Base-by-base conservation (phyloP, 78 protist genomes). In the Tieghemostelium lacteum region DNA sequence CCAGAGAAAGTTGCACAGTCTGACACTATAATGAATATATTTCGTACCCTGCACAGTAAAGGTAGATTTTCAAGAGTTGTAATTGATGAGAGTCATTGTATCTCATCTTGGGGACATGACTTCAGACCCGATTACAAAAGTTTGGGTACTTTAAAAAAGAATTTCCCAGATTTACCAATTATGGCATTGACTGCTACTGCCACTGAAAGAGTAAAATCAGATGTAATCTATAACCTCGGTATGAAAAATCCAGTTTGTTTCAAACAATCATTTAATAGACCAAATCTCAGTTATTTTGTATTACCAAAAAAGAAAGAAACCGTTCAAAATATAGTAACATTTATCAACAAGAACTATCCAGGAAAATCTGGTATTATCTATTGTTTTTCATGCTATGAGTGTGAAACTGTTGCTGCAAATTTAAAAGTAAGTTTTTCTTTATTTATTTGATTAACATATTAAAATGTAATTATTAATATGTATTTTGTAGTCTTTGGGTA, bases 51-150 rank as follows among this genome's bases (percentile, higher is more conserved):
- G 16, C 6, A 71, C 34, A 20, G 39, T 0, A 50, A 33, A 2
- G 80, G 85, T 19, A 3, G 19, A 49, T 54, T 89, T 28, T 12
- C 24, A 29, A 87, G 97, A 31, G 31, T 96, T 16, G 98, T 94
- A 36, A 73, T 98, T 40, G 99, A 98, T 76, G 99, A 98, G 76
- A 99, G 99, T 2, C 99, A 99, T 92, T 99, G 99, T 73, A 88
- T 98, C 33, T 57, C 93, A 20, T 95, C 96, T 62, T 99, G 99
- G 99, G 99, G 99, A 14, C 98, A 97, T 83, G 99, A 97, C 61
- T 99, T 98, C 71, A 87, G 99, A 3, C 95, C 96, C 6, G 96
- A 83, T 71, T 99, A 98, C 75, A 70, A 52, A 62, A 7, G 62
- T 42, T 88, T 97, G 24, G 5, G 40, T 10, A 37, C 28, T 6